Base-by-base conservation (phyloP, 116 monocot genomes). In the Dioscorea cayenensis region DNA sequence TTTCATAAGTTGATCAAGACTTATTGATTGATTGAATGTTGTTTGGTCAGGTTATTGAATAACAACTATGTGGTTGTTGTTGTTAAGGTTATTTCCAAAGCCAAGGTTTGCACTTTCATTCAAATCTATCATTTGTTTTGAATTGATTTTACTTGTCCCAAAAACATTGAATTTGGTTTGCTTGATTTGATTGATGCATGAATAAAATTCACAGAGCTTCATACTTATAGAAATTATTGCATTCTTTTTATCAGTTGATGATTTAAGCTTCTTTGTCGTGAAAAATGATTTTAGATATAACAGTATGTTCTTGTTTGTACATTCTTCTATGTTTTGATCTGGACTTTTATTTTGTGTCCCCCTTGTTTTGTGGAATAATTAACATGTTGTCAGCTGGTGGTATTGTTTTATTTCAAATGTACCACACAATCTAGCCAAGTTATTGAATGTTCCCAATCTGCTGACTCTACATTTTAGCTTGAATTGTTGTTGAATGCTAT, bases 31-130 rank as follows among this genome's bases (percentile, higher is more conserved):
- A n/a, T n/a, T n/a, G n/a, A n/a, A n/a, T n/a, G n/a, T n/a, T n/a
- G n/a, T n/a, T n/a, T n/a, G n/a, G n/a, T n/a, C n/a, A n/a, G n/a
- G n/a, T n/a, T n/a, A n/a, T n/a, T n/a, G n/a, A n/a, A n/a, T n/a
- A n/a, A n/a, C n/a, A n/a, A n/a, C n/a, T n/a, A n/a, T n/a, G n/a
- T n/a, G n/a, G n/a, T n/a, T n/a, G 94, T 95, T 27, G 94, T 91
- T 8, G 88, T 95, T 71, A 95, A 95, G 78, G 91, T 95, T 66
- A 91, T 95, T 59, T 88, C 94, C 7, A 95, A 95, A 73, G 66
- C 90, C 22, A 88, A 95, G 94, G 94, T 95, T 38, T 11, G 77
- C 35, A 28, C 14, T 32, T 28, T 35, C 22, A n/a, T 22, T 2
- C 2, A 27, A 60, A 19, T n/a, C 21, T 1, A 62, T 22, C 10